These are phyloP conservation scores for Suhomyces pyralidae DNA, from an alignment of 805 yeast species.

Conservation along the genomic window DNA sequence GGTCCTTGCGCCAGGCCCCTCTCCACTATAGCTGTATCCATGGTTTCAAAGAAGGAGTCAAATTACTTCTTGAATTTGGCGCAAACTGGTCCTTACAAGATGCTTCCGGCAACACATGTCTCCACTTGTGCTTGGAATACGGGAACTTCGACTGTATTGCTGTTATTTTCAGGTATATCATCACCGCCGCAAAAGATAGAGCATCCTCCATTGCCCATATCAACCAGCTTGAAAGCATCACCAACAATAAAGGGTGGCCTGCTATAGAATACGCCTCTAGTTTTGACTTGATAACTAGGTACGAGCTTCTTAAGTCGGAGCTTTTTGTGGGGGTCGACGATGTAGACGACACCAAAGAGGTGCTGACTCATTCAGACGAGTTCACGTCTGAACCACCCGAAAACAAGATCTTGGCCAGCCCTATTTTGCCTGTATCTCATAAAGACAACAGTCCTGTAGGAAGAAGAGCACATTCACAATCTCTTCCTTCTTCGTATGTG, in stretches of 20 bases:
- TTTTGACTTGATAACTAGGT: conserved; percentile 25
- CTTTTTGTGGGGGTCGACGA: background rate
- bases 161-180: conserved; percentile 19
- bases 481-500: conserved; percentile 22
- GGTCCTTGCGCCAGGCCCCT: conserved; percentile 51
- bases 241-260: conserved; percentile 59
- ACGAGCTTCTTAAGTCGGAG: conserved; percentile 21
- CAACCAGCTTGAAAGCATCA: conserved; percentile 45
- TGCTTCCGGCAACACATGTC: conserved; percentile 33
- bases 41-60: conserved; percentile 62
- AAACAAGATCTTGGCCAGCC: conserved; percentile 29
- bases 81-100: conserved; percentile 44
- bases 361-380: background rate
- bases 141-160: conserved; percentile 55
- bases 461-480: conserved; percentile 31
- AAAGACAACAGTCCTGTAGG: conserved; percentile 1
- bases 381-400: conserved; percentile 7
- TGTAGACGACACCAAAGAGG: background rate
- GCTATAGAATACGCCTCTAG: conserved; percentile 31
- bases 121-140: conserved; percentile 51
- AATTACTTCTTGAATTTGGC: conserved; percentile 65
- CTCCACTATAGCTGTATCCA: conserved; percentile 63
- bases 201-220: conserved; percentile 34
- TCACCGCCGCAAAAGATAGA: conserved; percentile 7
- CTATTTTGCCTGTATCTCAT: conserved; percentile 29